These are phyloP conservation scores for Geum urbanum DNA, from an alignment of 306 rosid species.

Conservation along the genomic window DNA sequence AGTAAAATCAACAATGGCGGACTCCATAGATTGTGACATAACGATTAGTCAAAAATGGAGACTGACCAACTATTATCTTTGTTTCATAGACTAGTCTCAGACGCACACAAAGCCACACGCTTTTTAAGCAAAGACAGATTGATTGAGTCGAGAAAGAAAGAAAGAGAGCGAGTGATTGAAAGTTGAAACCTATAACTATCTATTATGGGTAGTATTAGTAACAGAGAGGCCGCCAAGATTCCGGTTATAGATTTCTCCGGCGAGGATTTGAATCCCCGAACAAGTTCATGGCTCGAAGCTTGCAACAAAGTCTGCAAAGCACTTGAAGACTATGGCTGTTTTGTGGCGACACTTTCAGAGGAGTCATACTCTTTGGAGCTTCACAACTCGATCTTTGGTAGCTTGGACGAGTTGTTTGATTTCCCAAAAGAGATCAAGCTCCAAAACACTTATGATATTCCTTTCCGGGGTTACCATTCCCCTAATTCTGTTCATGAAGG, in stretches of 20 bases:
- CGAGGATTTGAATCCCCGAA: neutral
- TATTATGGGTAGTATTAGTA: neutral
- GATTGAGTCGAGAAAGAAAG: neutral
- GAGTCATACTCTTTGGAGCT: neutral
- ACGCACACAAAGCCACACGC: neutral
- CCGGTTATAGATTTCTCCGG: constrained; percentile 7
- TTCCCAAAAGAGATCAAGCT: constrained; percentile 16
- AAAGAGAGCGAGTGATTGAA: no score
- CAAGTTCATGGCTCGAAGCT: neutral
- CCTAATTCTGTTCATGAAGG: constrained; percentile 4
- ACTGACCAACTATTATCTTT: no score
- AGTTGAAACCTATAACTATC: no score
- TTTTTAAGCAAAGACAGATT: neutral
- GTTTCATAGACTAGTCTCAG: no score
- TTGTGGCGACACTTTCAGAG: neutral
- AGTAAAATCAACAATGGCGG: no score
- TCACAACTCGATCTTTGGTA: constrained; percentile 9
- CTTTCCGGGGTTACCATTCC: constrained; percentile 16
- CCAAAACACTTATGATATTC: constrained; percentile 6
- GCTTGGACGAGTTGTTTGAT: constrained; percentile 6
- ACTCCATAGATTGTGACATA: no score
- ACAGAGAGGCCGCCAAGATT: neutral
- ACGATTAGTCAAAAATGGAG: no score
- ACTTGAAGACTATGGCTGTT: neutral
- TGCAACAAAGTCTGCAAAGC: constrained; percentile 12